Percentiles rank a stretch among this genome's conserved stretches.
phyloP scores from a whole-genome alignment of 495 filamentous ascomycete species.

The Lasiosphaeria hispida region DNA sequence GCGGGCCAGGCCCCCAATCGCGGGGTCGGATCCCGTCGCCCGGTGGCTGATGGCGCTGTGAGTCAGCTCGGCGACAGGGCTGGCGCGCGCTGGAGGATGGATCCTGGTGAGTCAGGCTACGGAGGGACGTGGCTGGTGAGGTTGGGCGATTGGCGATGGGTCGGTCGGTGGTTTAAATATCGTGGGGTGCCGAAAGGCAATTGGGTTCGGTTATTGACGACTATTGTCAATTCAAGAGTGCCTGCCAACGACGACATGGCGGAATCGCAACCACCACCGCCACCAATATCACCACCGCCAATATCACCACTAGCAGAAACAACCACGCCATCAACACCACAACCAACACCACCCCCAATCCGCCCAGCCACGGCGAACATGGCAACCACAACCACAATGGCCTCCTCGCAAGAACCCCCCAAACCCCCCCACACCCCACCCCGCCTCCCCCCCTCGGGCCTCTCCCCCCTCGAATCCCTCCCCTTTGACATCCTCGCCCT shows the following conservation, averaged over 20 bases:
- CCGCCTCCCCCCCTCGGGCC: background rate
- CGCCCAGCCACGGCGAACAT: background rate
- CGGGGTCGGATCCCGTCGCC: background rate
- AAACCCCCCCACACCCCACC: background rate
- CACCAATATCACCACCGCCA: too few relatives aligned
- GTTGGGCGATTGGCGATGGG: background rate
- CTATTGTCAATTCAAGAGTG: too few relatives aligned
- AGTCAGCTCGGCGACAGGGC: background rate
- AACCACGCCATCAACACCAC: too few relatives aligned
- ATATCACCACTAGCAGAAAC: too few relatives aligned
- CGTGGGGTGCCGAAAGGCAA: too few relatives aligned
- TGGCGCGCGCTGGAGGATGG: too few relatives aligned
- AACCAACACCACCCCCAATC: too few relatives aligned
- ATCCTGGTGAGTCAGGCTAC: background rate
- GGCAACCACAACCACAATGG: background rate
- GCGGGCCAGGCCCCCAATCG: background rate
- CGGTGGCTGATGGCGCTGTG: background rate
- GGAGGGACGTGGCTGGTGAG: background rate
- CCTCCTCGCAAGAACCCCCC: background rate
- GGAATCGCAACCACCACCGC: too few relatives aligned
- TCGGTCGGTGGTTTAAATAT: background rate
- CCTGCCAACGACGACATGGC: too few relatives aligned
- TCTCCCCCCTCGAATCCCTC: constrained; percentile 12
- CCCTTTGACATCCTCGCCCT: constrained; percentile 18
- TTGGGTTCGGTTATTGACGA: too few relatives aligned